Percentiles rank a stretch among this genome's conserved stretches.
These are phyloP conservation scores for Irpex sp. DNA, from an alignment of 1,284 basidiomycete genomes.

Conservation along the genomic window DNA sequence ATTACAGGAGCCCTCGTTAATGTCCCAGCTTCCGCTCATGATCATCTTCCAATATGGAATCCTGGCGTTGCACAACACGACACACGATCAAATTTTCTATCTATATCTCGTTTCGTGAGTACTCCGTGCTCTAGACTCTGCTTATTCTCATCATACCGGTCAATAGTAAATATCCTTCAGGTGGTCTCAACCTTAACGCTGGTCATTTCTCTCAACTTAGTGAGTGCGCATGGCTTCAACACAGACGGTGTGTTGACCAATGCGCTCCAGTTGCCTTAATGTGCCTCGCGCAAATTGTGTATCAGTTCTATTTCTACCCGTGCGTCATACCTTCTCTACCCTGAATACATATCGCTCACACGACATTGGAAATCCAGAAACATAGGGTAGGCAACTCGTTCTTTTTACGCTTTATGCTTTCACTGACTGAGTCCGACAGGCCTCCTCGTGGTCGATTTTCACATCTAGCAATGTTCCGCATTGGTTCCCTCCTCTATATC, in stretches of 20 bases:
- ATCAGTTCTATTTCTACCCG: slow-evolving; percentile 85
- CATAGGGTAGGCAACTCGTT: slow-evolving; percentile 41
- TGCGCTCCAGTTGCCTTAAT: slow-evolving; percentile 62
- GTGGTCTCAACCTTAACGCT: slow-evolving; percentile 73
- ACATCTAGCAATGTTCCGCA: slow-evolving; percentile 80
- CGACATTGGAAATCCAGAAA: slow-evolving; percentile 36
- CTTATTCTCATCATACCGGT: not conserved
- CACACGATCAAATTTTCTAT: slow-evolving; percentile 82
- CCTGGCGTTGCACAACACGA: slow-evolving; percentile 77
- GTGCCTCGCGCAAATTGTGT: slow-evolving; percentile 79
- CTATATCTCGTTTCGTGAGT: slow-evolving; percentile 80
- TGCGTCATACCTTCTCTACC: slow-evolving; percentile 36
- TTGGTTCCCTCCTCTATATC: slow-evolving; percentile 75
- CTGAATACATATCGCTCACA: not conserved
- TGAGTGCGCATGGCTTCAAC: slow-evolving; percentile 30
- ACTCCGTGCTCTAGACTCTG: not conserved
- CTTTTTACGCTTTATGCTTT: not conserved
- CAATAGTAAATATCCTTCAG: slow-evolving; percentile 61
- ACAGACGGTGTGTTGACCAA: slow-evolving; percentile 7
- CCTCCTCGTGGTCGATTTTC: slow-evolving; percentile 78
- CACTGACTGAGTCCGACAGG: slow-evolving; percentile 24
- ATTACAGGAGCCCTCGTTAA: slow-evolving; percentile 55
- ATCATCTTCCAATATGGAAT: slow-evolving; percentile 80
- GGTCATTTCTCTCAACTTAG: slow-evolving; percentile 82
- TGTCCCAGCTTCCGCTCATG: slow-evolving; percentile 62